Evolutionary conservation across 2,329 filamentous ascomycete species (phyloP).

Genomic region (Hypocreales sp.): DNA sequence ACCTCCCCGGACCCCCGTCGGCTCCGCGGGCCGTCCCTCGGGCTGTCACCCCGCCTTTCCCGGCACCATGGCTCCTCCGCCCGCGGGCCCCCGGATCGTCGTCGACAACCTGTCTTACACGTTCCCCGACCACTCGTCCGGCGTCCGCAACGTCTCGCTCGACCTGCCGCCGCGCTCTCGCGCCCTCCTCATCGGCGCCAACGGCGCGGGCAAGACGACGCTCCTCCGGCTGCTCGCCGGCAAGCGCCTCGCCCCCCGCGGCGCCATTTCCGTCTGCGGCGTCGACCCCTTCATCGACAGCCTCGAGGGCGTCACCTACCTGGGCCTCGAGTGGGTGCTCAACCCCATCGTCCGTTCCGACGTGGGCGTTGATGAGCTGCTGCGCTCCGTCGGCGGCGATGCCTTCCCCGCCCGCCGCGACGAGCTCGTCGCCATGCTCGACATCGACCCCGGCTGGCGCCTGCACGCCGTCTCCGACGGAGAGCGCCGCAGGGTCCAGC

Average conservation of each 20-base stretch:
- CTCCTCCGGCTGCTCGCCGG: constrained; percentile 86
- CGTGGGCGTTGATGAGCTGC: constrained; percentile 77
- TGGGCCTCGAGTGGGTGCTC: constrained; percentile 94
- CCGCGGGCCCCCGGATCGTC: constrained; percentile 38
- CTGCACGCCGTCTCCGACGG: constrained; percentile 95
- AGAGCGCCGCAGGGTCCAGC: constrained; percentile 78
- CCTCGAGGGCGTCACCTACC: constrained; percentile 89
- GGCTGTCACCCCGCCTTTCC: too few relatives aligned
- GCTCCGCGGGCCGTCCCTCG: too few relatives aligned
- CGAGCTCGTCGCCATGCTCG: constrained; percentile 73
- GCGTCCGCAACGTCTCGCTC: constrained; percentile 58
- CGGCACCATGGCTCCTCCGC: constrained; percentile 13
- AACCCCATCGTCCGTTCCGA: constrained; percentile 94
- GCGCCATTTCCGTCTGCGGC: constrained; percentile 62
- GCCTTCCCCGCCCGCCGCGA: constrained; percentile 69
- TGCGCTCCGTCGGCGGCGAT: constrained; percentile 74
- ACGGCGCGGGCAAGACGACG: constrained; percentile 94
- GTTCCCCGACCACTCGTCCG: constrained; percentile 74
- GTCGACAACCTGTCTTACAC: constrained; percentile 70
- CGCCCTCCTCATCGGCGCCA: constrained; percentile 86
- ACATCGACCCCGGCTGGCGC: constrained; percentile 84
- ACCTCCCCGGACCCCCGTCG: too few relatives aligned
- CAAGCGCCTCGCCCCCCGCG: constrained; percentile 74
- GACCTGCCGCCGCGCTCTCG: constrained; percentile 69
- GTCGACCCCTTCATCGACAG: constrained; percentile 84